A percentile compares a stretch with the other conserved stretches of the same genome.
Conservation (phyloP, 2,329 filamentous ascomycete species). For the Fusarium hostae region DNA sequence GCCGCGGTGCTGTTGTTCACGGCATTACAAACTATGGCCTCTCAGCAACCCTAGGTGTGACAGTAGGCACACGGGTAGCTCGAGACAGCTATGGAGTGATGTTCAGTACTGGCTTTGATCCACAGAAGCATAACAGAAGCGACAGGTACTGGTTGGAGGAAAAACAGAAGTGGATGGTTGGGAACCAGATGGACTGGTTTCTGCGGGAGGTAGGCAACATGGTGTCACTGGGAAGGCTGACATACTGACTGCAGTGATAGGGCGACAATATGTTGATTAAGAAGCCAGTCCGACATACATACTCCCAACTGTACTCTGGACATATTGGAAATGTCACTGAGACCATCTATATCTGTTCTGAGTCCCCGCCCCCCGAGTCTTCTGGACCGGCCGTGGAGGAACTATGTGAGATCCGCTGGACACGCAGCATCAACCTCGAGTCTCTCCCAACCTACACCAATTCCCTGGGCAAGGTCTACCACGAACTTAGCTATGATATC, state of each 20-base stretch:
- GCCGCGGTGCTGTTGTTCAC: slow-evolving; percentile 48
- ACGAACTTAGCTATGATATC: background rate
- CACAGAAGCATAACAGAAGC: background rate
- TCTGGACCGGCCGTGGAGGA: rapidly evolving
- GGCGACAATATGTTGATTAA: slow-evolving; percentile 17
- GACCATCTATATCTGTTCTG: background rate
- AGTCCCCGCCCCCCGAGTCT: background rate
- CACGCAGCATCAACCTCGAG: background rate
- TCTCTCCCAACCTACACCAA: slow-evolving; percentile 29
- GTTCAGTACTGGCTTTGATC: background rate
- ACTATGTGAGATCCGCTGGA: slow-evolving; percentile 40
- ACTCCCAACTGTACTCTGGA: rapidly evolving
- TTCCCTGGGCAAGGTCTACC: slow-evolving; percentile 1
- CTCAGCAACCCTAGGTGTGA: background rate
- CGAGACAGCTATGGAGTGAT: slow-evolving; percentile 45
- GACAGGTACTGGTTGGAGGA: slow-evolving; percentile 31
- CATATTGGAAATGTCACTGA: rapidly evolving
- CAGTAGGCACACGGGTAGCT: slow-evolving; percentile 41
- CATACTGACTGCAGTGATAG: background rate
- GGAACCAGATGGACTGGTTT: slow-evolving; percentile 46
- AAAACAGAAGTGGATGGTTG: background rate
- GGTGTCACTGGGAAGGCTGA: rapidly evolving
- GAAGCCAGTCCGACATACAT: background rate
- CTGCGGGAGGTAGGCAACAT: slow-evolving; percentile 34
- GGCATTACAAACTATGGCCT: slow-evolving; percentile 26